A percentile compares a stretch with the other conserved stretches of the same genome.
Evolutionary conservation across 164 flowering plant genomes (phyloP).

Genomic region (Magnolia changhungtana): DNA sequence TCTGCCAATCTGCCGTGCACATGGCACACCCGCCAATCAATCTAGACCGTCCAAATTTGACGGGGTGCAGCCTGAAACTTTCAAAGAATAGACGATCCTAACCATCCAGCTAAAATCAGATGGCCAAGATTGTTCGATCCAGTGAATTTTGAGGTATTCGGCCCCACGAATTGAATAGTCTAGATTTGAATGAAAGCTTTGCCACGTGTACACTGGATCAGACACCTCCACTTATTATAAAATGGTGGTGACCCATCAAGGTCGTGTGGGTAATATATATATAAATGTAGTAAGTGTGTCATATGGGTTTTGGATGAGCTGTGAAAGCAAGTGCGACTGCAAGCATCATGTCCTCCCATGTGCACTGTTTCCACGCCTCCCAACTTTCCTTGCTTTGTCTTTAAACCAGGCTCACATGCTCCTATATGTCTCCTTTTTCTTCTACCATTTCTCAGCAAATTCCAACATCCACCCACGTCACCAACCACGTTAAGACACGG

Average conservation of each 20-base stretch:
- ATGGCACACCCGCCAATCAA: not conserved
- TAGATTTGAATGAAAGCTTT: not conserved
- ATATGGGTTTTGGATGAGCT: not conserved
- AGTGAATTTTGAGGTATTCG: not conserved
- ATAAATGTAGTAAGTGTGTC: not conserved
- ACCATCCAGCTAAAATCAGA: not conserved
- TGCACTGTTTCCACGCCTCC: conserved; percentile 39
- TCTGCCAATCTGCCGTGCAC: not conserved
- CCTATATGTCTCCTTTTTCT: not conserved
- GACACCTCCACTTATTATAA: not conserved
- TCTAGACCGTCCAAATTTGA: not conserved
- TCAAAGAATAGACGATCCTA: not conserved
- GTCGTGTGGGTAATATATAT: not conserved
- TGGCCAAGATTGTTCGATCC: not conserved
- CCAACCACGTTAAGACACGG: not conserved
- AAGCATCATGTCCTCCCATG: conserved; percentile 33
- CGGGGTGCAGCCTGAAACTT: not conserved
- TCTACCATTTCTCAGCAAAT: not conserved
- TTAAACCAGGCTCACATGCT: conserved; percentile 29
- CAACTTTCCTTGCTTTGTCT: conserved; percentile 43
- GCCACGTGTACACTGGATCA: not conserved
- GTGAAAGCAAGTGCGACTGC: not conserved
- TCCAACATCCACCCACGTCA: not conserved
- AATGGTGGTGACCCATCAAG: not conserved
- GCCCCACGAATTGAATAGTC: not conserved